A percentile compares a stretch with the other conserved stretches of the same genome.
phyloP scores from a whole-genome alignment of 2,329 filamentous ascomycete genomes.

The Diaporthe sp. region DNA sequence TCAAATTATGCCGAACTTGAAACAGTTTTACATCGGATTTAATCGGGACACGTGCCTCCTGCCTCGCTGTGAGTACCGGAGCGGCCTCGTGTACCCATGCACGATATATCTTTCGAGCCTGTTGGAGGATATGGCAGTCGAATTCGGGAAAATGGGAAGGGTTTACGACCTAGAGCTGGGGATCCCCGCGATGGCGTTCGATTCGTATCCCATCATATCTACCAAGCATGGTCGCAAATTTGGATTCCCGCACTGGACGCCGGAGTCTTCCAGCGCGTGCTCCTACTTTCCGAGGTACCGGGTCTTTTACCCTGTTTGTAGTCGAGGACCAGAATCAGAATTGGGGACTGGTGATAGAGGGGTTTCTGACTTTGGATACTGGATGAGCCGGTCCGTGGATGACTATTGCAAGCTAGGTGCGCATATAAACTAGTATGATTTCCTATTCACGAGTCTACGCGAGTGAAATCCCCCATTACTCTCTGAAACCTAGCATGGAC shows the following conservation, averaged over 20 bases:
- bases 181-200: not conserved
- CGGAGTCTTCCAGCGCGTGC: not conserved
- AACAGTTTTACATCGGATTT: not conserved
- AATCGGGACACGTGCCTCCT: not conserved
- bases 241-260: not conserved
- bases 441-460: too few species aligned
- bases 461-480: not conserved
- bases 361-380: not conserved
- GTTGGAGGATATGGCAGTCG: not conserved
- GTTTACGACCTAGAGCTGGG: not conserved
- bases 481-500: too few species aligned
- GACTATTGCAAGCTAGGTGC: too few species aligned
- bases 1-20: not conserved
- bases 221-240: not conserved
- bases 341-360: not conserved
- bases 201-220: not conserved
- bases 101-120: not conserved
- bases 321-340: not conserved
- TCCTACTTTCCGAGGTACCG: not conserved
- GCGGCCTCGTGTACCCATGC: not conserved
- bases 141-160: not conserved
- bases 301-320: not conserved
- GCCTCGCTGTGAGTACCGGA: rapidly evolving
- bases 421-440: too few species aligned
- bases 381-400: not conserved